Percentiles rank a stretch among this genome's conserved stretches.
Evolutionary conservation across 306 rosid genomes (phyloP).

Genomic region (Abrus pulchellus): DNA sequence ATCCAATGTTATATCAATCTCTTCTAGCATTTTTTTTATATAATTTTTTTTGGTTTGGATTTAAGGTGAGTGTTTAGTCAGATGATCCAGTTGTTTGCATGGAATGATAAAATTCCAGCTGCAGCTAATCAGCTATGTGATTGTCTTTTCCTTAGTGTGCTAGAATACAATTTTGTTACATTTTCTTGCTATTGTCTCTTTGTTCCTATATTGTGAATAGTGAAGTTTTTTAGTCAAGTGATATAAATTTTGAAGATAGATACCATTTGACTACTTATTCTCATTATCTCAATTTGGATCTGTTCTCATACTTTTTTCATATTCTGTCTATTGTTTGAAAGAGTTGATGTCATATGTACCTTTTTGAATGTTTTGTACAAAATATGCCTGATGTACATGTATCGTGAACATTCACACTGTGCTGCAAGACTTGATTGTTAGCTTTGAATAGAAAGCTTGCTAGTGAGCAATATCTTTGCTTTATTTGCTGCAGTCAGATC

Average conservation of each 20-base stretch:
- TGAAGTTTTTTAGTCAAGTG: background rate
- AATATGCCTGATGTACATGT: slow-evolving; percentile 1
- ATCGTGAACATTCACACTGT: slow-evolving; percentile 13
- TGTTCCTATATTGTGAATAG: background rate
- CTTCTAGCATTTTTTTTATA: slow-evolving; percentile 21
- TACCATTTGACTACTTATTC: background rate
- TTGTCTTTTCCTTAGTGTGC: background rate
- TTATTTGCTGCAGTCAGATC: slow-evolving; percentile 69
- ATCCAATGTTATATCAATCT: background rate
- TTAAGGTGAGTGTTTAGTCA: slow-evolving; percentile 1
- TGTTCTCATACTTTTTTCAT: background rate
- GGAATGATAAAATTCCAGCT: slow-evolving; percentile 11
- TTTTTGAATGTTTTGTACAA: slow-evolving; percentile 21
- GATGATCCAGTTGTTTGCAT: slow-evolving; percentile 6
- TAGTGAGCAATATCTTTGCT: slow-evolving; percentile 43
- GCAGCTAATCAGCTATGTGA: background rate
- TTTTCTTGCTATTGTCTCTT: slow-evolving; percentile 10
- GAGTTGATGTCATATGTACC: background rate
- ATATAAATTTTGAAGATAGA: slow-evolving; percentile 19
- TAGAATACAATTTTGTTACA: background rate
- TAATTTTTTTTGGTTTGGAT: background rate
- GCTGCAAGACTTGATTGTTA: slow-evolving; percentile 16
- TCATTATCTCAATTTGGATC: background rate
- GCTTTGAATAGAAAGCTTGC: slow-evolving; percentile 34
- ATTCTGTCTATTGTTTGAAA: slow-evolving; percentile 22